These are phyloP conservation scores for Cercophora scortea DNA, from an alignment of 495 filamentous ascomycete genomes.

Conservation along the genomic window DNA sequence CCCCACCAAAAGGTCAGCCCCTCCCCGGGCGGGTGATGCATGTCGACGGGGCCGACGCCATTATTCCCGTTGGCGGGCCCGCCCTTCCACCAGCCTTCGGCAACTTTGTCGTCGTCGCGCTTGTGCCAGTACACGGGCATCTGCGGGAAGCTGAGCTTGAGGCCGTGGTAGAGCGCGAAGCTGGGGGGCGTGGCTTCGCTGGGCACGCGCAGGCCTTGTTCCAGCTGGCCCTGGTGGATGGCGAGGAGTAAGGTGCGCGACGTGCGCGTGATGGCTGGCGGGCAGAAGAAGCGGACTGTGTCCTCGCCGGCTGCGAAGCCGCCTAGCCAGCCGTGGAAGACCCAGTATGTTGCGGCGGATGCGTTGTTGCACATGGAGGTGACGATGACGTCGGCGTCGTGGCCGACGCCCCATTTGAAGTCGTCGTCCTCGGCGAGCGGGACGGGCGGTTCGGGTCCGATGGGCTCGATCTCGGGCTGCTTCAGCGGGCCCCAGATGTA, in stretches of 20 bases:
- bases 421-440: slow-evolving; percentile 34
- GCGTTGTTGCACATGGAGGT: slow-evolving; percentile 46
- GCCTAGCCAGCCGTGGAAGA: slow-evolving; percentile 34
- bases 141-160: slow-evolving; percentile 32
- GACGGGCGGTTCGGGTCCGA: slow-evolving; percentile 36
- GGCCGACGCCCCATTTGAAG: slow-evolving; percentile 52
- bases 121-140: slow-evolving; percentile 23
- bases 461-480: slow-evolving; percentile 40
- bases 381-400: slow-evolving; percentile 48
- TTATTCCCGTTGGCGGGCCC: slow-evolving; percentile 17
- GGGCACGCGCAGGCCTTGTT: slow-evolving; percentile 19
- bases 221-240: slow-evolving; percentile 23
- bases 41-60: slow-evolving; percentile 16
- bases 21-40: slow-evolving; percentile 15
- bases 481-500: slow-evolving; percentile 55
- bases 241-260: slow-evolving; percentile 17
- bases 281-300: slow-evolving; percentile 26
- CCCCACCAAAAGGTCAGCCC: slow-evolving; percentile 29
- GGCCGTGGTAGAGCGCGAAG: slow-evolving; percentile 35
- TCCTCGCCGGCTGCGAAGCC: slow-evolving; percentile 27
- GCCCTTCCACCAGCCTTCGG: slow-evolving; percentile 26
- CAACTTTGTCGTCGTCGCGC: slow-evolving; percentile 9
- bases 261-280: slow-evolving; percentile 24
- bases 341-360: slow-evolving; percentile 35
- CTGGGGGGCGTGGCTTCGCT: slow-evolving; percentile 30